phyloP scores from a whole-genome alignment of 1,139 yeast genomes.

The Kurtzmaniella natalensis region DNA sequence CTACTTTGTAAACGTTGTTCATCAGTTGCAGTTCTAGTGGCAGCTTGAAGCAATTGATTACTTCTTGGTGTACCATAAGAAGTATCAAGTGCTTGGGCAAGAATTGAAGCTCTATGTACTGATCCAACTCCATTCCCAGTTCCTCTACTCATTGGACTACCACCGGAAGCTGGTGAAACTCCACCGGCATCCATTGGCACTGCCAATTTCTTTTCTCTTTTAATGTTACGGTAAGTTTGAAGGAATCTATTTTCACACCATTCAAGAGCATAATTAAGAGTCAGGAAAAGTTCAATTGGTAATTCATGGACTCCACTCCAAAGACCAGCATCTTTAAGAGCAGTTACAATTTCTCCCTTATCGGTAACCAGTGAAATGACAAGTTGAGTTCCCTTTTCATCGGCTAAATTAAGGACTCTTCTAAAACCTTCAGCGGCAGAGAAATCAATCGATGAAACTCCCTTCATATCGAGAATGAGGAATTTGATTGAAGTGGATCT shows the following conservation, averaged over 20 bases:
- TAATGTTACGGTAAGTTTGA: conserved; percentile 50
- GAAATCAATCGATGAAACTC: conserved; percentile 79
- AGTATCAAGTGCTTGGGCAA: conserved; percentile 7
- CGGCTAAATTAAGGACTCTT: conserved; percentile 74
- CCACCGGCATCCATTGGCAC: conserved; percentile 8
- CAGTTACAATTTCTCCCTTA: conserved; percentile 56
- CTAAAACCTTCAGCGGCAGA: conserved; percentile 96
- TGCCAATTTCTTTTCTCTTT: conserved; percentile 11
- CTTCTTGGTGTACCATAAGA: conserved; percentile 60
- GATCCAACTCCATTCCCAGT: conserved; percentile 5
- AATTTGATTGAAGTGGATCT: conserved; percentile 67
- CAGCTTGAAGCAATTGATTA: conserved; percentile 58
- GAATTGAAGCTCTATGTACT: conserved; percentile 1
- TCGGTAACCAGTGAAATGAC: conserved; percentile 73
- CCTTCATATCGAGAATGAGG: conserved; percentile 78
- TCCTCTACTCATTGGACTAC: conserved; percentile 6
- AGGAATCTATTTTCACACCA: conserved; percentile 95
- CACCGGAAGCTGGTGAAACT: conserved; percentile 5
- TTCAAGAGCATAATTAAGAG: conserved; percentile 83
- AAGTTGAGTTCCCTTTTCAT: conserved; percentile 65
- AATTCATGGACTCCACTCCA: conserved; percentile 45
- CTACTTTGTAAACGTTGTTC: conserved; percentile 34
- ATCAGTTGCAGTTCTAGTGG: conserved; percentile 46
- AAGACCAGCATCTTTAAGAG: conserved; percentile 69
- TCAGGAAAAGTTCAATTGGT: conserved; percentile 60